Conservation (phyloP, 805 yeast genomes). For the Kuraishia molischiana region DNA sequence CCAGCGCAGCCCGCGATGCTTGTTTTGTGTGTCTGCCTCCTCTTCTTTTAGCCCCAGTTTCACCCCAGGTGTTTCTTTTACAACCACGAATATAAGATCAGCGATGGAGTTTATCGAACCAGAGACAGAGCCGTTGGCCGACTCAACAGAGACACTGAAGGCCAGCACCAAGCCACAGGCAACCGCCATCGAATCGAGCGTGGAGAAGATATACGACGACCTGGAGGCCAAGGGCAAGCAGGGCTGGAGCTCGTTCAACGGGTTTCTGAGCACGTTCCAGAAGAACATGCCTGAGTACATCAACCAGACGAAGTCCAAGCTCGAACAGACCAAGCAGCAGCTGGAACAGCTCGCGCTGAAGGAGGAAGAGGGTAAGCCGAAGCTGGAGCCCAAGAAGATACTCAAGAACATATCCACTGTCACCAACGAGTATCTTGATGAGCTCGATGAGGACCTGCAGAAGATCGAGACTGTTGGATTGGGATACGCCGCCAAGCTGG, state of each 20-base stretch:
- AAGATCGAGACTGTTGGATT: constrained; percentile 63
- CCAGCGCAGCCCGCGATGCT: too few relatives aligned
- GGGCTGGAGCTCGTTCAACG: constrained; percentile 25
- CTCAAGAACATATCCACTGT: constrained; percentile 18
- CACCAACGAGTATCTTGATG: constrained; percentile 59
- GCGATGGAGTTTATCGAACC: constrained; percentile 22
- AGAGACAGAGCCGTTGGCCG: constrained; percentile 10
- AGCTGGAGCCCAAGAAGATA: constrained; percentile 9
- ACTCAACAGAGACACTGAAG: constrained; percentile 11
- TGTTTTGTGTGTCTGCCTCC: too few relatives aligned
- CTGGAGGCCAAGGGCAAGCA: constrained; percentile 30
- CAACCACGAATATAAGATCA: too few relatives aligned
- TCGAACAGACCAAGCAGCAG: constrained; percentile 14
- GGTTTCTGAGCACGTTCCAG: constrained; percentile 23
- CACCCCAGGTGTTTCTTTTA: not conserved
- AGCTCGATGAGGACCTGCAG: constrained; percentile 67
- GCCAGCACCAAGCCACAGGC: constrained; percentile 2
- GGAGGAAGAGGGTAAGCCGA: constrained; percentile 7
- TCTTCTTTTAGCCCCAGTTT: too few relatives aligned
- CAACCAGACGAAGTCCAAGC: constrained; percentile 10
- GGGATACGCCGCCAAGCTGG: constrained; percentile 43
- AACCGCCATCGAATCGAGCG: constrained; percentile 33
- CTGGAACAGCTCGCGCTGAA: constrained; percentile 5
- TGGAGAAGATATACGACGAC: constrained; percentile 27
- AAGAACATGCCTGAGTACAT: constrained; percentile 22